Conservation (phyloP, 257 asterid genomes). For the Solanum neorickii region DNA sequence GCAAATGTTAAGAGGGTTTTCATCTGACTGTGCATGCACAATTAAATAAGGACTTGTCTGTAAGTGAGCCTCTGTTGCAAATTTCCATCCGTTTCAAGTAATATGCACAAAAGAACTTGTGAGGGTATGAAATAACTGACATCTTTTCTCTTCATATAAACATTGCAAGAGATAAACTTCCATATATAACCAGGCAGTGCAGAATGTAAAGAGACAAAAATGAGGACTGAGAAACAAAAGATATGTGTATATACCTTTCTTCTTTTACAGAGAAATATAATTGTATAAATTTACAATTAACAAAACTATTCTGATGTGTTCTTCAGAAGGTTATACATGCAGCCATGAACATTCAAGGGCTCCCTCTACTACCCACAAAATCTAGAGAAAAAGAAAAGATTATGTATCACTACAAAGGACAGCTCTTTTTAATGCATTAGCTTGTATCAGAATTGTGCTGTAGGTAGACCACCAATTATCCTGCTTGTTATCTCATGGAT, state of each 20-base stretch:
- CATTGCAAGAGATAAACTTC: background rate
- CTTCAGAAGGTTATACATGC: background rate
- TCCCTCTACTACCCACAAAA: background rate
- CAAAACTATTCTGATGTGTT: background rate
- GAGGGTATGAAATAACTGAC: background rate
- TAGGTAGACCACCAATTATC: background rate
- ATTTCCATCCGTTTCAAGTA: background rate
- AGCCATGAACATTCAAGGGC: background rate
- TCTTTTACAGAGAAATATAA: background rate
- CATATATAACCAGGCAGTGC: background rate
- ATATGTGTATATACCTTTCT: background rate
- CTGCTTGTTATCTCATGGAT: background rate
- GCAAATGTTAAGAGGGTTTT: background rate
- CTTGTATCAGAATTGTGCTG: background rate
- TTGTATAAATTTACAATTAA: conserved; percentile 2
- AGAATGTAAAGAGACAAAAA: background rate
- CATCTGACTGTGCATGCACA: background rate
- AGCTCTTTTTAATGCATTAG: background rate
- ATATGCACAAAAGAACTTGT: background rate
- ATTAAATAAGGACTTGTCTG: background rate
- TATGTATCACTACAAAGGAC: background rate
- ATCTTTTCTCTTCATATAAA: background rate
- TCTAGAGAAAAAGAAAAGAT: background rate
- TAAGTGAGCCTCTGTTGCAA: background rate
- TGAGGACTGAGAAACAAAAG: background rate